A percentile compares a stretch with the other conserved stretches of the same genome.
Conservation (phyloP, 1,284 basidiomycete genomes). For the Boletellus deceptivus region DNA sequence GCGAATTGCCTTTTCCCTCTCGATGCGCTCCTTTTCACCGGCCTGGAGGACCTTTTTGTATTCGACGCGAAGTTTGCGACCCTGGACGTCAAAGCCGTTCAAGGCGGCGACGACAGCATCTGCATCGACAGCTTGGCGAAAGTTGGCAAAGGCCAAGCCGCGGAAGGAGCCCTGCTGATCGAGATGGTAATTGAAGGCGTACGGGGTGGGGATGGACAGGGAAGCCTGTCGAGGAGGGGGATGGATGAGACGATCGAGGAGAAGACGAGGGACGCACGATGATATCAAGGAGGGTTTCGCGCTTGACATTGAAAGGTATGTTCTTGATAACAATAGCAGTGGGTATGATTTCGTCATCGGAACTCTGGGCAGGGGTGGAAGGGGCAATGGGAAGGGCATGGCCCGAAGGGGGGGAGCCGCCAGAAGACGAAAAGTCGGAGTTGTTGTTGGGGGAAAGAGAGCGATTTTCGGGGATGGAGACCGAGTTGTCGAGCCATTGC, state of each 20-base stretch:
- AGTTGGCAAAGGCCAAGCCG: constrained; percentile 98
- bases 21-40: constrained; percentile 98
- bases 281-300: constrained; percentile 93
- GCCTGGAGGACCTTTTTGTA: constrained; percentile 99
- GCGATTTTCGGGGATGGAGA: constrained; percentile 58
- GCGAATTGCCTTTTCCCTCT: constrained; percentile 97
- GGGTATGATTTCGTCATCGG: constrained; percentile 94
- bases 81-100: constrained; percentile 94
- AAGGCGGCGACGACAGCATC: constrained; percentile 94
- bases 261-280: constrained; percentile 62
- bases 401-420: constrained; percentile 70
- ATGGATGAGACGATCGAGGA: constrained; percentile 17
- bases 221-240: constrained; percentile 59
- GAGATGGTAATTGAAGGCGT: constrained; percentile 99
- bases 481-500: constrained; percentile 77
- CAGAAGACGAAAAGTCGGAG: constrained; percentile 81
- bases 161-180: constrained; percentile 95
- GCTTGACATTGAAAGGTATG: constrained; percentile 97
- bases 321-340: constrained; percentile 99
- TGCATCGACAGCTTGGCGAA: constrained; percentile 87
- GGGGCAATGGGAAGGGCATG: constrained; percentile 51
- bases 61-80: constrained; percentile 97
- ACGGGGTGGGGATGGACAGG: constrained; percentile 94
- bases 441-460: constrained; percentile 82
- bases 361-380: constrained; percentile 46